phyloP scores from a whole-genome alignment of 2,329 filamentous ascomycete genomes.

The Colletotrichum sansevieriae region DNA sequence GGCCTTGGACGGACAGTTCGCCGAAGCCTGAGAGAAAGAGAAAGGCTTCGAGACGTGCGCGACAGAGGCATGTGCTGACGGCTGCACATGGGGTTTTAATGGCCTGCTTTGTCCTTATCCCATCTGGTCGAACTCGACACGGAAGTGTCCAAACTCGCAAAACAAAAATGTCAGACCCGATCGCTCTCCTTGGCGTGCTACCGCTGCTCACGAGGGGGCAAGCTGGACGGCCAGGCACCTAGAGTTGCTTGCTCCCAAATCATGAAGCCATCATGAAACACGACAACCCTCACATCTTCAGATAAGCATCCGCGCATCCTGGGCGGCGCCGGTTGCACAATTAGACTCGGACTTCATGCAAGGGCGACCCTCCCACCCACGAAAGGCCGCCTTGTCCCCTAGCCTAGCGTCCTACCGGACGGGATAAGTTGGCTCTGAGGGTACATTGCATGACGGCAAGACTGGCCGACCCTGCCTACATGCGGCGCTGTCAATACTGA shows the following conservation, averaged over 20 bases:
- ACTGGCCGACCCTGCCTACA: slow-evolving; percentile 1
- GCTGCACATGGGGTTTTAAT: slow-evolving; percentile 34
- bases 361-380: slow-evolving; percentile 8
- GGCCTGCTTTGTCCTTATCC: slow-evolving; percentile 25
- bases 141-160: slow-evolving; percentile 19
- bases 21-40: slow-evolving; percentile 14
- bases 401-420: neutral
- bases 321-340: slow-evolving; percentile 29
- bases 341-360: slow-evolving; percentile 31
- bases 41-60: neutral
- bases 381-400: slow-evolving; percentile 22
- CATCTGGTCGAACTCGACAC: slow-evolving; percentile 7
- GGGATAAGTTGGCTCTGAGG: neutral
- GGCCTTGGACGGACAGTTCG: slow-evolving; percentile 24
- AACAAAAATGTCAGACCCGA: slow-evolving; percentile 17
- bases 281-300: slow-evolving; percentile 38
- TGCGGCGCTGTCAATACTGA: slow-evolving; percentile 4
- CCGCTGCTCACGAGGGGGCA: neutral
- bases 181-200: slow-evolving; percentile 32
- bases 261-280: slow-evolving; percentile 44
- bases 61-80: neutral
- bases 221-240: neutral
- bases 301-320: slow-evolving; percentile 38
- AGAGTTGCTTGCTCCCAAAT: slow-evolving; percentile 32
- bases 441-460: slow-evolving; percentile 3